Percentiles rank a stretch among this genome's conserved stretches.
phyloP scores from a whole-genome alignment of 345 rosid species.

The Arabis hirsuta region DNA sequence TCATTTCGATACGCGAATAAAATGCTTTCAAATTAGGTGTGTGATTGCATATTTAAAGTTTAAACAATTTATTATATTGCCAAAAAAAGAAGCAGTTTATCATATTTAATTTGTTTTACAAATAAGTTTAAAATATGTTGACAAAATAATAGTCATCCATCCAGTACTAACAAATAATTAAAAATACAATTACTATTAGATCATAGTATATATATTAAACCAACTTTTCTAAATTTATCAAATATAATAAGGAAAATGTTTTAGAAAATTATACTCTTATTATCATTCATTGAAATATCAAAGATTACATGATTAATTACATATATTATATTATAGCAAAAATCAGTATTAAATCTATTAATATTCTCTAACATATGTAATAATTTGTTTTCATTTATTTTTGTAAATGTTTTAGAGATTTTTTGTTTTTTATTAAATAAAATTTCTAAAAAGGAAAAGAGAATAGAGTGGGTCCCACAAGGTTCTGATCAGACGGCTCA shows the following conservation, averaged over 20 bases:
- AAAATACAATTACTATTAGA: background rate
- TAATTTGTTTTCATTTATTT: background rate
- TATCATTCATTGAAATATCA: background rate
- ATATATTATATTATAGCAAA: background rate
- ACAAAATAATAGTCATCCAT: background rate
- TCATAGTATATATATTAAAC: background rate
- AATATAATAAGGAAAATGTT: too few relatives aligned
- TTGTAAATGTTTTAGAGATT: background rate
- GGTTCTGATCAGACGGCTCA: slow-evolving; percentile 30
- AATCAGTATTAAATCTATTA: background rate
- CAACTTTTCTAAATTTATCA: background rate
- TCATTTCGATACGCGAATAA: slow-evolving; percentile 28
- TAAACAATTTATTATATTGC: slow-evolving; percentile 3
- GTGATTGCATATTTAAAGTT: slow-evolving; percentile 13
- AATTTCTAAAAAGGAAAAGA: slow-evolving; percentile 2
- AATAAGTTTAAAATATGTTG: background rate
- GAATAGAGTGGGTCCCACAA: slow-evolving; percentile 24
- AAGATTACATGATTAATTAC: background rate
- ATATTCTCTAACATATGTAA: background rate
- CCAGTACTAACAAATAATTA: background rate
- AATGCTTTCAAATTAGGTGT: slow-evolving; percentile 34
- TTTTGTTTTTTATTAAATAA: background rate
- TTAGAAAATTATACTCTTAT: too few relatives aligned
- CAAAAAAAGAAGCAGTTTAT: background rate
- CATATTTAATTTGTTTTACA: background rate